phyloP scores from a whole-genome alignment of 164 flowering plant genomes.

The Cinnamomum micranthum region DNA sequence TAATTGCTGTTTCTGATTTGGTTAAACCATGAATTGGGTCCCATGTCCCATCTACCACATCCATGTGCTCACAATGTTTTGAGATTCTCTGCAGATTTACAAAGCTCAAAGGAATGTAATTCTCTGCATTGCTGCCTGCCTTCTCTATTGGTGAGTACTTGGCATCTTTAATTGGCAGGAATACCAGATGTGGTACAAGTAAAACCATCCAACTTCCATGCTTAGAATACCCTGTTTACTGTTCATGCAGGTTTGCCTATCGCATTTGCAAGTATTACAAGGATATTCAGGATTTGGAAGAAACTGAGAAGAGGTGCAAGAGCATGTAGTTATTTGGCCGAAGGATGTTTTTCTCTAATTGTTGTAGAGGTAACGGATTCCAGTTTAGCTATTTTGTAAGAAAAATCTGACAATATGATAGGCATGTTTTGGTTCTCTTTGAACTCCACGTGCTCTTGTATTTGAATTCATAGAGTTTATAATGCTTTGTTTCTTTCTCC shows the following conservation, averaged over 20 bases:
- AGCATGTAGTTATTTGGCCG: constrained; percentile 35
- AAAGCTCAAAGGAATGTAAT: constrained; percentile 90
- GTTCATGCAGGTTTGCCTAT: constrained; percentile 56
- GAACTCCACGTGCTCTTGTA: neutral
- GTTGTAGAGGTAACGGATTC: neutral
- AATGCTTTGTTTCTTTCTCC: neutral
- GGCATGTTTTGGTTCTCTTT: neutral
- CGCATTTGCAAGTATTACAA: constrained; percentile 69
- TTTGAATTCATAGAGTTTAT: neutral
- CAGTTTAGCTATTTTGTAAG: neutral
- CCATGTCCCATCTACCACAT: too few relatives aligned
- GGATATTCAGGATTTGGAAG: constrained; percentile 69
- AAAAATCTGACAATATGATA: neutral
- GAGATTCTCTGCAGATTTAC: constrained; percentile 49
- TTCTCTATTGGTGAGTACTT: constrained; percentile 72
- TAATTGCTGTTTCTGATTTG: too few relatives aligned
- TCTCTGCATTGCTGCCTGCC: constrained; percentile 65
- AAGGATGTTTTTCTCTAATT: neutral
- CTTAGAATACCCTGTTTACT: neutral
- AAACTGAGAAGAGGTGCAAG: constrained; percentile 80
- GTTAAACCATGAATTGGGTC: too few relatives aligned
- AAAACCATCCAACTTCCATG: neutral
- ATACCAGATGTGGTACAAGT: neutral
- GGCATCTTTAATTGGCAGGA: neutral
- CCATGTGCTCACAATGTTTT: too few relatives aligned